These are phyloP conservation scores for Exserohilum turcica DNA, from an alignment of 2,329 filamentous ascomycete species.

Conservation along the genomic window DNA sequence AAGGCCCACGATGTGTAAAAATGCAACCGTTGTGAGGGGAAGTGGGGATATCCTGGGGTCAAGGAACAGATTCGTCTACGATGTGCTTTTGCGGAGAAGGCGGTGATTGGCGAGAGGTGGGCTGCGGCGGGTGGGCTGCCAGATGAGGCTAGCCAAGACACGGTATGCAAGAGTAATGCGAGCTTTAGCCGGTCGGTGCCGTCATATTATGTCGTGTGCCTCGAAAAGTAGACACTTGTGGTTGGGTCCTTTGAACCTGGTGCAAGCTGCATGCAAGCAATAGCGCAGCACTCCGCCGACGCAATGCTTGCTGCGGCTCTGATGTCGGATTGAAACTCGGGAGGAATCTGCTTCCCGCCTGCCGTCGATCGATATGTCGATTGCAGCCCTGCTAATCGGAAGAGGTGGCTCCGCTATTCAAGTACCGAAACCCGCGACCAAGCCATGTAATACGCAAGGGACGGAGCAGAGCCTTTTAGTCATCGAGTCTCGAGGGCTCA, in stretches of 20 bases:
- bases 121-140: conserved; percentile 2
- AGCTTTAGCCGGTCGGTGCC: conserved; percentile 6
- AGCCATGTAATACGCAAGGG: not conserved
- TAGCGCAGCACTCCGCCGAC: not conserved
- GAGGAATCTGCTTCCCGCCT: not conserved
- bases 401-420: too few relatives aligned
- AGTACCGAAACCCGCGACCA: not conserved
- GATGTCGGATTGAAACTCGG: not conserved
- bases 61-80: conserved; percentile 2
- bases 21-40: conserved; percentile 19
- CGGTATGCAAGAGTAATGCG: not conserved
- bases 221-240: not conserved
- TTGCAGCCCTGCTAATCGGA: too few relatives aligned
- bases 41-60: conserved; percentile 23
- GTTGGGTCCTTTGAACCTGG: not conserved
- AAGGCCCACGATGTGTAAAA: not conserved
- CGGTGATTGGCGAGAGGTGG: conserved; percentile 9
- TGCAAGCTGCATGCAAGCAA: not conserved
- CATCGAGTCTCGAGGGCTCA: not conserved
- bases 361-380: not conserved
- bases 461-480: not conserved
- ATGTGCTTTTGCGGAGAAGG: conserved; percentile 13
- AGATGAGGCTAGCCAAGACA: not conserved
- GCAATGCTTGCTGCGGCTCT: not conserved
- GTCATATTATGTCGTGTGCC: not conserved